These are phyloP conservation scores for Saccharomycopsis capsularis DNA, from an alignment of 805 yeast genomes.

Conservation along the genomic window DNA sequence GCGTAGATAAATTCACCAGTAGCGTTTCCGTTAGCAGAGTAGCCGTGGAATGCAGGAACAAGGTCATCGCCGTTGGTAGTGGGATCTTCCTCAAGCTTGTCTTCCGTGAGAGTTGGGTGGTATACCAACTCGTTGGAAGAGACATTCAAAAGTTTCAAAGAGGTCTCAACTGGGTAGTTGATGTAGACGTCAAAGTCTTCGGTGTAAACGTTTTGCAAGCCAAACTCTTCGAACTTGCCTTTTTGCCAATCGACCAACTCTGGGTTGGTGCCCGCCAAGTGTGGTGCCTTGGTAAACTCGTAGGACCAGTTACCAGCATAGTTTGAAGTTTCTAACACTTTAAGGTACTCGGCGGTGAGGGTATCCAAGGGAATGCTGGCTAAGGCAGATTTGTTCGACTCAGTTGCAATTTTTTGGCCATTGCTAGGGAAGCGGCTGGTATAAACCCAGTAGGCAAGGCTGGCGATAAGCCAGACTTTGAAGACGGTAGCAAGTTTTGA, in stretches of 20 bases:
- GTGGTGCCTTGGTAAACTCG: slow-evolving; percentile 46
- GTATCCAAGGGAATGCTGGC: too few relatives aligned
- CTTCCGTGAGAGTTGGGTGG: slow-evolving; percentile 49
- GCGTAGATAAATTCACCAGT: slow-evolving; percentile 61
- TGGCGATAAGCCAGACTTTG: too few relatives aligned
- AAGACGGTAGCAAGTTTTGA: too few relatives aligned
- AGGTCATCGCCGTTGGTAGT: slow-evolving; percentile 36
- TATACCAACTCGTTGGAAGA: slow-evolving; percentile 31
- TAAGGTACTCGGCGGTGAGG: slow-evolving; percentile 22
- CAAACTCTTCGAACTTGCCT: slow-evolving; percentile 51
- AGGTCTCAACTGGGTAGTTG: slow-evolving; percentile 54
- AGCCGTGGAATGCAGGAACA: slow-evolving; percentile 71
- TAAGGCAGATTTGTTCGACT: too few relatives aligned
- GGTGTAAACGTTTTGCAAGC: slow-evolving; percentile 41
- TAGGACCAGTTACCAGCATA: slow-evolving; percentile 48
- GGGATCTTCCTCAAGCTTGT: slow-evolving; percentile 44
- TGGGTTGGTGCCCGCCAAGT: slow-evolving; percentile 49
- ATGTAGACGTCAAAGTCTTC: slow-evolving; percentile 57
- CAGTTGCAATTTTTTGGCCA: too few relatives aligned
- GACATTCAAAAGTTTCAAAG: slow-evolving; percentile 33
- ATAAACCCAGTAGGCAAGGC: too few relatives aligned
- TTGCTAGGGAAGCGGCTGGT: too few relatives aligned
- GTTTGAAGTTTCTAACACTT: slow-evolving; percentile 27
- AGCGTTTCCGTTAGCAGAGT: slow-evolving; percentile 68
- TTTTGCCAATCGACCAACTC: slow-evolving; percentile 53